Base-by-base conservation (phyloP, 2,329 filamentous ascomycete species). In the Colletotrichum sp. region DNA sequence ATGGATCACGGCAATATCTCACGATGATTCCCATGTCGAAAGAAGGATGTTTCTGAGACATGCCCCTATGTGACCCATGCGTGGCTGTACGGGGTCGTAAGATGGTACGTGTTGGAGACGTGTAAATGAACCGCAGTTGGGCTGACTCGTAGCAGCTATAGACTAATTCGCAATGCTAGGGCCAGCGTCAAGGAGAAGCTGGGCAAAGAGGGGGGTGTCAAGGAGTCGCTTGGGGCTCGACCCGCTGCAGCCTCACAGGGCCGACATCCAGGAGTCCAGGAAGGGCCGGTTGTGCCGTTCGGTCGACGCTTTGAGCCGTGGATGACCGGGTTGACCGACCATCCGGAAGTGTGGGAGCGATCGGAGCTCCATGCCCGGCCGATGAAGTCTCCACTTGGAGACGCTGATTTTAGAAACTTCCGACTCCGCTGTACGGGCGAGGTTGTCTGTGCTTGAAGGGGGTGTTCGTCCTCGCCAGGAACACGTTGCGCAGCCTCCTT, bases 61-160 rank as follows among this genome's bases (percentile, higher is more conserved):
- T 30, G 18, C 55, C 39, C 72, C 26, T 48, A 24, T 36, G 34
- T 26, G 62, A 67, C 52, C 68, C 62, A 75, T 66, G 62, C 34
- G 68, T 34, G 52, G 34, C 68, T 65, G 62, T 18, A 71, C 30
- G 48, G 36, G 63, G 48, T 32, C 67, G 72, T 75, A 48, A 71
- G 36, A 26, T 30, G 48, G 60, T 67, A 39, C 72, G 72, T 62
- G 59, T n/a, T 30, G 28, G 59, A 30, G 59, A 62, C 59, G 28
- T 75, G 72, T 62, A 62, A 26, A 55, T 48, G n/a, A 52, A 48
- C 52, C 67, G 60, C 48, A 67, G 60, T 63, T 59, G 16, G 55
- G 68, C 60, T 62, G 62, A 67, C 72, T 71, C 72, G 60, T 62
- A 44, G 52, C 68, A 36, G 36, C 60, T 71, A 48, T 48, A 66